Evolutionary conservation across 345 rosid genomes (phyloP), one percentile per base, ranked within the genome.

Genomic region (Eutrema heterophyllum): DNA sequence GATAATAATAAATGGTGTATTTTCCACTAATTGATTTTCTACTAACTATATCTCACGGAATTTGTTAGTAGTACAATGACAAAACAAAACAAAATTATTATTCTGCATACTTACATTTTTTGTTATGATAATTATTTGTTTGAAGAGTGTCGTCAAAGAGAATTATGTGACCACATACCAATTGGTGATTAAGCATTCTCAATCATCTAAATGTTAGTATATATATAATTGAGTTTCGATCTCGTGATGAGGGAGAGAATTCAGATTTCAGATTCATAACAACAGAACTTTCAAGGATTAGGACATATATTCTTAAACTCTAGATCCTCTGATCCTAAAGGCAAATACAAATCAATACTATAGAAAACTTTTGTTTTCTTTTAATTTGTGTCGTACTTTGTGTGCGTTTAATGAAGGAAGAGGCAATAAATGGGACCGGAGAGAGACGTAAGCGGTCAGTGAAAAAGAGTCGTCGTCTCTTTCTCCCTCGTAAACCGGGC

Each of bases 401-500:
- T 46, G 67, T 29, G 75, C 36, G 40, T 76, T 55, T 4, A 76
- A 64, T 70, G 66, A 54, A 75, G 70, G 70, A 7, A 18, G 61
- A 26, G 57, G 50, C 43, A 60, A 75, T 59, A 53, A 53, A 54
- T 76, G 75, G 70, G 80, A 70, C 67, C 71, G 49, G 52, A 70
- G 71, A 70, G 11, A 65, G 68, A 77, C 80, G 77, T 71, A 77
- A 77, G 77, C 76, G 5, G 81, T 71, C 81, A 77, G 77, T 64
- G 76, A 63, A 64, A 70, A 70, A 56, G 54, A 77, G 80, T 55
- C 52, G 53, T 45, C 46, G 43, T 66, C 46, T 48, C 36, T n/a
- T 26, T 12, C 51, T 68, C 5, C 80, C 80, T 83, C 85, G 85
- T 70, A 73, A 80, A 58, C 62, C 85, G 85, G 85, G 81, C 83